Percentiles rank a stretch among this genome's conserved stretches.
These are phyloP conservation scores for Infundibulicybe gibba DNA, from an alignment of 768 basidiomycete species.

Conservation along the genomic window DNA sequence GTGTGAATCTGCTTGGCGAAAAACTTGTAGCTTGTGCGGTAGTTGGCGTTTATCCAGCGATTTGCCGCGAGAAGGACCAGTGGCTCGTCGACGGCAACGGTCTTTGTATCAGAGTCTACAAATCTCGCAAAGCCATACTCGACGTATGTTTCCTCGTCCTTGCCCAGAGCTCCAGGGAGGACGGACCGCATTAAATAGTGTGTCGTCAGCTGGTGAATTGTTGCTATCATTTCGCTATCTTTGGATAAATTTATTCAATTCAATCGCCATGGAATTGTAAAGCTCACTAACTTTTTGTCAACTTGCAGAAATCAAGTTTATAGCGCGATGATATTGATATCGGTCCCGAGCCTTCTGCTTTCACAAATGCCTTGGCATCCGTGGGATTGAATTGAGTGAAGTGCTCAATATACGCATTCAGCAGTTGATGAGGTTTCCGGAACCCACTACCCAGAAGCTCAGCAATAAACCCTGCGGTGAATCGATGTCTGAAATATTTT, in stretches of 20 bases:
- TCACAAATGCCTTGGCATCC: slow-evolving; percentile 27
- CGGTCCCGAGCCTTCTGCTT: slow-evolving; percentile 20
- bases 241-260: background rate
- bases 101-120: slow-evolving; percentile 31
- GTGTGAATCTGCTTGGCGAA: slow-evolving; percentile 31
- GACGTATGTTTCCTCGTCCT: slow-evolving; percentile 36
- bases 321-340: slow-evolving; percentile 31
- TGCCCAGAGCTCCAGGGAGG: slow-evolving; percentile 29
- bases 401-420: slow-evolving; percentile 37
- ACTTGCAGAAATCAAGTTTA: slow-evolving; percentile 36
- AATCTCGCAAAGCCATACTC: slow-evolving; percentile 45
- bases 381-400: slow-evolving; percentile 36
- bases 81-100: slow-evolving; percentile 38
- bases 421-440: slow-evolving; percentile 31
- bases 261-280: background rate
- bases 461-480: slow-evolving; percentile 39
- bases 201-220: slow-evolving; percentile 32
- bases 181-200: slow-evolving; percentile 40
- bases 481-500: slow-evolving; percentile 32
- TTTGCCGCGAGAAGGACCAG: slow-evolving; percentile 39
- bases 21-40: slow-evolving; percentile 30
- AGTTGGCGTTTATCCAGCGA: slow-evolving; percentile 34
- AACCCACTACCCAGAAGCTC: slow-evolving; percentile 37
- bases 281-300: slow-evolving; percentile 32
- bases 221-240: slow-evolving; percentile 34